Percentiles rank a stretch among this genome's conserved stretches.
These are phyloP conservation scores for Posidonia oceanica DNA, from an alignment of 116 monocot species.

Conservation along the genomic window DNA sequence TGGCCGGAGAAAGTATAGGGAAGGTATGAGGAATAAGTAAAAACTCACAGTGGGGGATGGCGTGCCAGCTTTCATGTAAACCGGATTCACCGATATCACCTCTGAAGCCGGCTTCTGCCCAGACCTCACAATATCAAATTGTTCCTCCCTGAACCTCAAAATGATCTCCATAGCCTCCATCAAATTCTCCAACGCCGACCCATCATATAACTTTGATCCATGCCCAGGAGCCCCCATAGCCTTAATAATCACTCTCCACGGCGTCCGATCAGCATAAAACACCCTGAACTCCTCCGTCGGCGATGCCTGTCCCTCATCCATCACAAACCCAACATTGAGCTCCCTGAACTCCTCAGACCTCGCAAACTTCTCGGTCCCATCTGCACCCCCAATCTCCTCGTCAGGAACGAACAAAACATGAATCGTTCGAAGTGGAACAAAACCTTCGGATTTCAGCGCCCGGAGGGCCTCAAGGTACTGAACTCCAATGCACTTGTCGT, in stretches of 20 bases:
- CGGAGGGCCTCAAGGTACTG: conserved; percentile 82
- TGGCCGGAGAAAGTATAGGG: no score
- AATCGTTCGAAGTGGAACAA: conserved; percentile 51
- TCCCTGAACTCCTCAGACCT: conserved; percentile 48
- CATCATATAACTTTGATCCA: conserved; percentile 66
- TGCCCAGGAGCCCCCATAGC: conserved; percentile 66
- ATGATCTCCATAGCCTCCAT: conserved; percentile 63
- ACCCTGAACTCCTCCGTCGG: conserved; percentile 73
- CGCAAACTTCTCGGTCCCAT: conserved; percentile 32
- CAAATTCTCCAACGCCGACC: conserved; percentile 60
- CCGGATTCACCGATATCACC: conserved; percentile 68
- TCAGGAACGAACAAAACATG: conserved; percentile 80
- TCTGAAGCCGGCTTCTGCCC: conserved; percentile 43
- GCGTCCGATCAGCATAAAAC: conserved; percentile 73
- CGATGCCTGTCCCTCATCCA: conserved; percentile 93
- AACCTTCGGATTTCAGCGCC: conserved; percentile 26
- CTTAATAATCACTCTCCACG: conserved; percentile 59
- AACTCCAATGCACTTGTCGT: conserved; percentile 87
- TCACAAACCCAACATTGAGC: conserved; percentile 71
- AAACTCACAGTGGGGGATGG: conserved; percentile 48
- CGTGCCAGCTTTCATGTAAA: conserved; percentile 71
- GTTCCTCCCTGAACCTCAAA: conserved; percentile 51
- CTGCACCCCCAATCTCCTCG: conserved; percentile 76
- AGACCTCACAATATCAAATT: conserved; percentile 66
- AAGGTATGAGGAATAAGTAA: background rate